Percentiles rank a stretch among this genome's conserved stretches.
These are phyloP conservation scores for Aspergillus jensenii DNA, from an alignment of 2,329 filamentous ascomycete species.

Conservation along the genomic window DNA sequence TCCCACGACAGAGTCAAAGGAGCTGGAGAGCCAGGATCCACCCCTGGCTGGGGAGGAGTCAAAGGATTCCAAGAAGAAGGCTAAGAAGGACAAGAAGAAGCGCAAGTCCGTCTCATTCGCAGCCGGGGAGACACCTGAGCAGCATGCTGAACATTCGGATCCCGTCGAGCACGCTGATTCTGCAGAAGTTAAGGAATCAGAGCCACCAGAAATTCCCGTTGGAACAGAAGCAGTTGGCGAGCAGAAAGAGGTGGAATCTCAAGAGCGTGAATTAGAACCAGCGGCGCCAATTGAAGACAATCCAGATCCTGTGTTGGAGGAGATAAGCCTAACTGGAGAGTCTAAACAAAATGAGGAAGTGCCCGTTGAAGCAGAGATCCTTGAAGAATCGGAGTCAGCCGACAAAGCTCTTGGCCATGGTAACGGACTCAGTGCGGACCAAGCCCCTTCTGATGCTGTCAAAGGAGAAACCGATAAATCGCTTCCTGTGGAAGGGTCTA, in stretches of 20 bases:
- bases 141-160: conserved; percentile 1
- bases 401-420: not conserved
- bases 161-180: not conserved
- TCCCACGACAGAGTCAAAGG: not conserved
- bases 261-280: too few species aligned
- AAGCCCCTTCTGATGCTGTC: not conserved
- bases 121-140: conserved; percentile 20
- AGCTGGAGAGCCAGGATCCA: conserved; percentile 2
- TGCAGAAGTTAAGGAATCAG: not conserved
- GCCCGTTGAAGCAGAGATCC: not conserved
- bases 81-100: conserved; percentile 42
- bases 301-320: not conserved
- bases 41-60: conserved; percentile 14
- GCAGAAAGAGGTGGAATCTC: not conserved
- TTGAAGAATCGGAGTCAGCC: not conserved
- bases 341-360: not conserved
- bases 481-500: not conserved
- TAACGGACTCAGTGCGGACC: not conserved
- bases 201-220: not conserved
- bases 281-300: not conserved
- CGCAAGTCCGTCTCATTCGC: conserved; percentile 26
- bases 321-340: not conserved
- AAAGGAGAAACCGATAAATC: not conserved
- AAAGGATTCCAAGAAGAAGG: conserved; percentile 35
- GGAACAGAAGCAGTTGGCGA: not conserved